Conservation (phyloP, 177 flowering plant genomes). For the Vitis hybrid region DNA sequence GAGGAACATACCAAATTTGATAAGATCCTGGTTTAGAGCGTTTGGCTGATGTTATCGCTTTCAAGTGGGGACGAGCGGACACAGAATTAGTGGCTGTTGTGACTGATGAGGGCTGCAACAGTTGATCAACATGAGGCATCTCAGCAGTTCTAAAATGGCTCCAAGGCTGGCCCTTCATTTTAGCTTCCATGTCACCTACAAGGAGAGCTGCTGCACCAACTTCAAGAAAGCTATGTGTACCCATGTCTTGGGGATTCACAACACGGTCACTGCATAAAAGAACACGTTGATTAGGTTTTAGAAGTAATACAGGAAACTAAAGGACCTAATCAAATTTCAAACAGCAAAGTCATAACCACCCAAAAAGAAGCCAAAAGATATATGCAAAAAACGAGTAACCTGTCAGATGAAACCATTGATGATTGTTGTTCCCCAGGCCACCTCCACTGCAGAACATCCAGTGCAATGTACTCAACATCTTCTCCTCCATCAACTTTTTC, state of each 20-base stretch:
- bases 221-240: conserved; percentile 70
- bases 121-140: conserved; percentile 73
- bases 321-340: not conserved
- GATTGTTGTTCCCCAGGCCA: conserved; percentile 64
- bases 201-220: conserved; percentile 96
- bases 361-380: not conserved
- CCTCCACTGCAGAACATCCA: conserved; percentile 89
- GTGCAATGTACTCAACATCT: conserved; percentile 54
- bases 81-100: conserved; percentile 69
- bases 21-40: conserved; percentile 72
- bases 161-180: conserved; percentile 69
- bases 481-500: conserved; percentile 54
- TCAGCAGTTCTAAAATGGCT: conserved; percentile 47
- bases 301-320: not conserved
- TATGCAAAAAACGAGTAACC: conserved; percentile 35
- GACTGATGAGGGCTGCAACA: conserved; percentile 80
- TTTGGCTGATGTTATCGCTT: conserved; percentile 88
- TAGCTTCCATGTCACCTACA: conserved; percentile 81
- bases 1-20: conserved; percentile 70
- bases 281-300: conserved; percentile 1
- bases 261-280: conserved; percentile 51
- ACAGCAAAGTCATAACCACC: not conserved
- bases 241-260: conserved; percentile 50
- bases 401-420: conserved; percentile 37
- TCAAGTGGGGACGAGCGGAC: conserved; percentile 78